Conservation (phyloP, 352 stramenopile genomes). For the Globisporangium splendens region DNA sequence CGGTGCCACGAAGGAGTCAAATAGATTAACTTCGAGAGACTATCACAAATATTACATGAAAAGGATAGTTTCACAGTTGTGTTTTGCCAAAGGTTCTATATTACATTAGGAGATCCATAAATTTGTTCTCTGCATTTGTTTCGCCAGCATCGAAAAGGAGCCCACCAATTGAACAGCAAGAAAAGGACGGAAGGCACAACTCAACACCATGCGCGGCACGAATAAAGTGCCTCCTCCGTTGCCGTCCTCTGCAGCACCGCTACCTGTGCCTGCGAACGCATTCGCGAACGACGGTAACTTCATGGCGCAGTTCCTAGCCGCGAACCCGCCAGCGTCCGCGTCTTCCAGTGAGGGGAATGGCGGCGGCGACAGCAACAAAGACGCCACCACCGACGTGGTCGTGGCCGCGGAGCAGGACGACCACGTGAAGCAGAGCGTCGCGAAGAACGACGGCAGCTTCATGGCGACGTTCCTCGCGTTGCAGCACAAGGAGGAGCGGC, state of each 20-base stretch:
- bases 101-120: too few relatives aligned
- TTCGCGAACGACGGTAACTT: constrained; percentile 25
- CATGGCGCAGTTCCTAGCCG: constrained; percentile 22
- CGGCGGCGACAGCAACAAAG: not conserved
- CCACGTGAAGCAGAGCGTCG: constrained; percentile 13
- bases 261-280: constrained; percentile 5
- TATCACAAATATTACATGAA: too few relatives aligned
- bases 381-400: too few relatives aligned
- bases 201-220: not conserved
- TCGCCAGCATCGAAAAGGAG: not conserved
- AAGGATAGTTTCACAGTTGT: too few relatives aligned
- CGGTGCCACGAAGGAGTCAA: too few relatives aligned
- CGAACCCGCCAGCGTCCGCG: not conserved
- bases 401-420: constrained; percentile 14
- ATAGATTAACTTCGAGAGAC: too few relatives aligned
- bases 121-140: not conserved
- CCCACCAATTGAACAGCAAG: not conserved
- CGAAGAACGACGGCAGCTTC: constrained; percentile 20
- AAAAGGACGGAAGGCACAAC: too few relatives aligned
- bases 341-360: not conserved
- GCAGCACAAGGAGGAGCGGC: constrained; percentile 17
- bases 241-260: not conserved
- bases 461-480: constrained; percentile 19
- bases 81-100: too few relatives aligned
- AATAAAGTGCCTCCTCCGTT: not conserved